Evolutionary conservation across 441 rosid species (phyloP).

Genomic region (Pelargonium cotyledonis): DNA sequence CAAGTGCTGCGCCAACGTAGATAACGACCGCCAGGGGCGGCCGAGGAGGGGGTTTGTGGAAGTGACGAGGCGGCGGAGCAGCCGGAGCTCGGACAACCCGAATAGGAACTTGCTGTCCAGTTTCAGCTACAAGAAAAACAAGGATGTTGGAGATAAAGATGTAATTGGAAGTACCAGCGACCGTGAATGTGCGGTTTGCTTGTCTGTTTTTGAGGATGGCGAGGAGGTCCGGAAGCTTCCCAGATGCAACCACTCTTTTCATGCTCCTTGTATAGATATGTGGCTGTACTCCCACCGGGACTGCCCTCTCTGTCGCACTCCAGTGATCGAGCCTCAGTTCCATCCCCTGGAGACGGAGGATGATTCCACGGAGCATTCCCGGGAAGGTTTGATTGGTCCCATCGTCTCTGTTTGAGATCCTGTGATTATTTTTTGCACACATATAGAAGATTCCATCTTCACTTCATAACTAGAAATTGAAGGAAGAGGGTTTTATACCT

Average conservation of each 20-base stretch:
- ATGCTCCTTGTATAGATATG: slow-evolving; percentile 15
- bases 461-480: too few species aligned
- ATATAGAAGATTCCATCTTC: too few species aligned
- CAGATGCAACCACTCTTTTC: slow-evolving; percentile 9
- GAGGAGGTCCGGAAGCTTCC: slow-evolving; percentile 11
- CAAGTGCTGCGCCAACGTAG: slow-evolving; percentile 32
- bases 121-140: slow-evolving; percentile 39
- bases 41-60: too few species aligned
- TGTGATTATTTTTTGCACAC: too few species aligned
- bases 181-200: slow-evolving; percentile 35
- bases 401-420: neutral
- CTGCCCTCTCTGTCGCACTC: slow-evolving; percentile 13
- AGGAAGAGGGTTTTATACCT: too few species aligned
- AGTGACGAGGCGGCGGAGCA: neutral
- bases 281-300: slow-evolving; percentile 16
- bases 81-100: slow-evolving; percentile 20
- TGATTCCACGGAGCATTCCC: neutral
- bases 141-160: slow-evolving; percentile 8
- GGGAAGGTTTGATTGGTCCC: neutral
- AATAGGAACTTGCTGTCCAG: slow-evolving; percentile 25
- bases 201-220: slow-evolving; percentile 32
- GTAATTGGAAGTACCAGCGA: slow-evolving; percentile 13
- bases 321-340: neutral
- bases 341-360: neutral
- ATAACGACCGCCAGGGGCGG: neutral